These are phyloP conservation scores for Mycosphaerella sp. DNA, from an alignment of 2,329 filamentous ascomycete genomes.

Conservation along the genomic window DNA sequence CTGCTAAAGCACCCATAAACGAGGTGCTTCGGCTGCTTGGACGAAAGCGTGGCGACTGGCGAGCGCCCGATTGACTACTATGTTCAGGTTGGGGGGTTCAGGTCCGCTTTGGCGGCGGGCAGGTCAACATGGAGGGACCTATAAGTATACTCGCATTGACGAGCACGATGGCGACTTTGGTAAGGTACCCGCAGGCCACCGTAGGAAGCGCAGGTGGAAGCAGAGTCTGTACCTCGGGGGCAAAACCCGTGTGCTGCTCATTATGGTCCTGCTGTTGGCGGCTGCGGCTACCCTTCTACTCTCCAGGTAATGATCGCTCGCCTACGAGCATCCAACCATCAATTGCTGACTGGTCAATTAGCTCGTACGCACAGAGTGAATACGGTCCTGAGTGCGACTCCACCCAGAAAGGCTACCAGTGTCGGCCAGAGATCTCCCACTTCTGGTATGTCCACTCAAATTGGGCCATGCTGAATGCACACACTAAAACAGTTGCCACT, in stretches of 20 bases:
- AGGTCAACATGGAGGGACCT: neutral
- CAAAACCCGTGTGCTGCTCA: constrained; percentile 2
- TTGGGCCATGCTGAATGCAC: neutral
- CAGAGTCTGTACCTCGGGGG: neutral
- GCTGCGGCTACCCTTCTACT: constrained; percentile 14
- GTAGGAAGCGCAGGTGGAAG: constrained; percentile 1
- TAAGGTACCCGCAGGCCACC: neutral
- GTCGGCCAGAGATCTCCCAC: constrained; percentile 55
- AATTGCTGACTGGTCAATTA: constrained; percentile 3
- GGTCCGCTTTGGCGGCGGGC: constrained; percentile 1
- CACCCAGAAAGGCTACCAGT: constrained; percentile 52
- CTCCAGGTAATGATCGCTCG: constrained; percentile 8
- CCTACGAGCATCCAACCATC: neutral
- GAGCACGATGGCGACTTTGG: neutral
- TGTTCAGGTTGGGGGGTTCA: neutral
- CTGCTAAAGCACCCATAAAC: neutral
- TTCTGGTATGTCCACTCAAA: constrained; percentile 48
- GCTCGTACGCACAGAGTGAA: constrained; percentile 5
- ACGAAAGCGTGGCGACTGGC: constrained; percentile 1
- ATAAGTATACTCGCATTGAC: constrained; percentile 9
- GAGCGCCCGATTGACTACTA: neutral
- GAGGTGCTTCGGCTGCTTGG: constrained; percentile 6
- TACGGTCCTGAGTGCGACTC: constrained; percentile 22
- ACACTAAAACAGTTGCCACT: neutral
- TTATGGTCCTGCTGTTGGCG: constrained; percentile 11